Conservation (phyloP, 257 asterid species). For the Ophiorrhiza pumila region DNA sequence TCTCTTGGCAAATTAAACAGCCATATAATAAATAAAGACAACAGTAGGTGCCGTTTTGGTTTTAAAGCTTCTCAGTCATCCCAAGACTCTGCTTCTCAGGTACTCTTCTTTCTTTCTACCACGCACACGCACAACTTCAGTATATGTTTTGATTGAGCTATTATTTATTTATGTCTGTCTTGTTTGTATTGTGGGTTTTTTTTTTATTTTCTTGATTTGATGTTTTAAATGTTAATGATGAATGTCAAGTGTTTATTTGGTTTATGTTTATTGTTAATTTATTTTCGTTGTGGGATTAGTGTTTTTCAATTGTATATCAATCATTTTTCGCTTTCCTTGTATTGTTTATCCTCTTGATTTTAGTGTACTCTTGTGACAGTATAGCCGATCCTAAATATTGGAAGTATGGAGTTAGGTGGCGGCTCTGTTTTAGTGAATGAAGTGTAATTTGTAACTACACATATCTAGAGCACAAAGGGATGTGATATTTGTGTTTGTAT, state of each 20-base stretch:
- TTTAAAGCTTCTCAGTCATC: neutral
- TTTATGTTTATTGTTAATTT: neutral
- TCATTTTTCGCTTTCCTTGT: neutral
- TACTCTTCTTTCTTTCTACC: neutral
- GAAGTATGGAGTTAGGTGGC: neutral
- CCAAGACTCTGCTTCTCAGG: conserved; percentile 7
- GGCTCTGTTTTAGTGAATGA: neutral
- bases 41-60: conserved; percentile 1
- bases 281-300: neutral
- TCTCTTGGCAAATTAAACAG: neutral
- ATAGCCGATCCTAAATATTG: too few species aligned
- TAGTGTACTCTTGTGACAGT: neutral
- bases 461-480: neutral
- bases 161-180: neutral
- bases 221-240: neutral
- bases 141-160: neutral
- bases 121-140: neutral
- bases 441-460: neutral
- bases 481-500: neutral
- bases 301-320: too few species aligned
- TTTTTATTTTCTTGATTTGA: neutral
- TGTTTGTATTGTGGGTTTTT: too few species aligned
- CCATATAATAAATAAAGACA: neutral
- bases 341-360: neutral
- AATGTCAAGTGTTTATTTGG: neutral